Conservation (phyloP, 2,329 filamentous ascomycete species). For the Westerdykella ornata region DNA sequence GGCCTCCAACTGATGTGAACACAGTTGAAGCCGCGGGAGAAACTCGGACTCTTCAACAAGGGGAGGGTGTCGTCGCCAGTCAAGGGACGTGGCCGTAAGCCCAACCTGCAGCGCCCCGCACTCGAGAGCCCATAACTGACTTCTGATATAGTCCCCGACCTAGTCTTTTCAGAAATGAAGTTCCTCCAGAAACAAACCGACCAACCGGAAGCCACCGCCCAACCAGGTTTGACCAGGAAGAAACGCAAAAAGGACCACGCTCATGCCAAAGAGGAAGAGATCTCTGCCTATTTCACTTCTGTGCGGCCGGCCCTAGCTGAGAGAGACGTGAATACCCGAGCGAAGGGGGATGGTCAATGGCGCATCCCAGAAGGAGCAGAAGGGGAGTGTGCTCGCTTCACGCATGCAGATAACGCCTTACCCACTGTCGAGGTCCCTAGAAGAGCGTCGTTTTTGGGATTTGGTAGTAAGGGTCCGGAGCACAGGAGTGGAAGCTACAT, state of each 20-base stretch:
- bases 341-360: conserved; percentile 5
- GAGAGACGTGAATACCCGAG: conserved; percentile 16
- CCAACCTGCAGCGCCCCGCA: conserved; percentile 6
- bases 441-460: conserved; percentile 33
- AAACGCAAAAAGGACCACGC: conserved; percentile 29
- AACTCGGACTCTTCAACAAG: conserved; percentile 45
- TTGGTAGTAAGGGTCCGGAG: conserved; percentile 30
- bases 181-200: conserved; percentile 40
- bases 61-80: conserved; percentile 44
- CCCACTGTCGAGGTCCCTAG: conserved; percentile 31
- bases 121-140: conserved; percentile 15
- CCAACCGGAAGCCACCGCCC: conserved; percentile 18
- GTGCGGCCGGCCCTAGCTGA: conserved; percentile 22
- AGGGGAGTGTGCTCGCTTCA: no score
- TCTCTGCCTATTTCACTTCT: conserved; percentile 42
- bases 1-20: conserved; percentile 20
- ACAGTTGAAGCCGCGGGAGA: conserved; percentile 40
- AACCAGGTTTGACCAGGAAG: conserved; percentile 20
- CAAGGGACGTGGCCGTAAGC: conserved; percentile 40
- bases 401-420: conserved; percentile 11
- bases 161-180: conserved; percentile 48
- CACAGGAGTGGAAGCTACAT: conserved; percentile 32
- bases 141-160: conserved; percentile 42
- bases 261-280: conserved; percentile 35
- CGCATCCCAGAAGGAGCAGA: neutral